Evolutionary conservation across 352 stramenopile genomes (phyloP).

Genomic region (Pythium coloratum): DNA sequence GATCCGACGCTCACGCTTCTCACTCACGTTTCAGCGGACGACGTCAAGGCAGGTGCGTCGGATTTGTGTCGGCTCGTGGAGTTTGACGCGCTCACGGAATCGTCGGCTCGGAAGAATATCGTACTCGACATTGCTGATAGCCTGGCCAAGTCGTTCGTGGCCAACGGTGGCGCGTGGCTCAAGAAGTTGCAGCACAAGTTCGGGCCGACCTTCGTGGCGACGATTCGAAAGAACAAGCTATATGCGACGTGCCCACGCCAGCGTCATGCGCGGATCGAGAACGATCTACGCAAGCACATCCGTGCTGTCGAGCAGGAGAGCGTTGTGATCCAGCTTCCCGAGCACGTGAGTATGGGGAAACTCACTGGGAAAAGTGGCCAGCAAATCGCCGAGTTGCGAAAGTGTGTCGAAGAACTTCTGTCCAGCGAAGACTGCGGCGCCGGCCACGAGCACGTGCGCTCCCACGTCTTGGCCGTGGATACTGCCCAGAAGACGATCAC

Average conservation of each 20-base stretch:
- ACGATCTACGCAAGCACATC: conserved; percentile 7
- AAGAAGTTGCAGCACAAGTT: conserved; percentile 8
- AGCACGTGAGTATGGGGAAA: conserved; percentile 18
- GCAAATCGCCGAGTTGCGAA: conserved; percentile 10
- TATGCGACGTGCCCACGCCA: conserved; percentile 12
- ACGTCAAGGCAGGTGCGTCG: conserved; percentile 15
- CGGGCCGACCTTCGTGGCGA: neutral
- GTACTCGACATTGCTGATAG: conserved; percentile 1
- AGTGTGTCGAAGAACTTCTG: conserved; percentile 10
- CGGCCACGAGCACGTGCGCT: conserved; percentile 9
- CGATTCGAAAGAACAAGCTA: conserved; percentile 7
- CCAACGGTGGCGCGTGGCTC: conserved; percentile 15
- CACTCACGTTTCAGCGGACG: conserved; percentile 9
- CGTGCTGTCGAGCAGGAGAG: conserved; percentile 6
- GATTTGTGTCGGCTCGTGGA: conserved; percentile 23
- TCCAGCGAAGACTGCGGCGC: conserved; percentile 13
- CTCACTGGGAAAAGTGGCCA: conserved; percentile 21
- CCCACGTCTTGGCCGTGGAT: conserved; percentile 6
- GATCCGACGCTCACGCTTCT: conserved; percentile 19
- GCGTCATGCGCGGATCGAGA: conserved; percentile 1
- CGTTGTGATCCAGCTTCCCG: conserved; percentile 14
- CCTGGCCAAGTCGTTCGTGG: conserved; percentile 3
- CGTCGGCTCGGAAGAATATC: conserved; percentile 11
- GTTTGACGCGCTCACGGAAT: conserved; percentile 16
- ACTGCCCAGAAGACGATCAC: neutral